Evolutionary conservation across 306 rosid genomes (phyloP).

Genomic region (Coriaria nepalensis): DNA sequence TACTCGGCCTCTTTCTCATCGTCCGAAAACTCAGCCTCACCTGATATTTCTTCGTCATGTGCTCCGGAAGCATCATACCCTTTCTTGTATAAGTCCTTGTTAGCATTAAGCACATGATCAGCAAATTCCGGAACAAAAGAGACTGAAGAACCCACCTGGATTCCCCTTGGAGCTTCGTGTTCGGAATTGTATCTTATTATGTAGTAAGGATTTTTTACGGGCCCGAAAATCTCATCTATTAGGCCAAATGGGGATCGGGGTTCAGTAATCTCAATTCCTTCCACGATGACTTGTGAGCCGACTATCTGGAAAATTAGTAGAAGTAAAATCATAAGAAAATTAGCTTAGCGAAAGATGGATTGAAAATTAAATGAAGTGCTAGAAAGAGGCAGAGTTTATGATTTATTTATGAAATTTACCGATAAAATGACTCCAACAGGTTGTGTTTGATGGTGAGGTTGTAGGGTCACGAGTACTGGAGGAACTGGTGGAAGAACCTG

Average conservation of each 20-base stretch:
- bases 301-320: conserved; percentile 34
- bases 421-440: conserved; percentile 79
- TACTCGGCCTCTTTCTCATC: conserved; percentile 86
- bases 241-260: conserved; percentile 55
- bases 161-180: conserved; percentile 53
- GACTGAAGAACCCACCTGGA: conserved; percentile 35
- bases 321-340: not conserved
- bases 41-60: conserved; percentile 69
- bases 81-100: conserved; percentile 57
- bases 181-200: conserved; percentile 73
- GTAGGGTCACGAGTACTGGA: conserved; percentile 38
- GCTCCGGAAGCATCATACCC: conserved; percentile 92
- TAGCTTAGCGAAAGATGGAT: not conserved
- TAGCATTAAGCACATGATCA: conserved; percentile 44
- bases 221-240: conserved; percentile 90
- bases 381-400: not conserved
- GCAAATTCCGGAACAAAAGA: conserved; percentile 81
- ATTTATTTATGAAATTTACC: conserved; percentile 23
- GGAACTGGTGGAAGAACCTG: conserved; percentile 78
- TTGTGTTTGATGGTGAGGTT: conserved; percentile 50
- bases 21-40: conserved; percentile 76
- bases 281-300: conserved; percentile 66
- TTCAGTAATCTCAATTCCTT: conserved; percentile 67
- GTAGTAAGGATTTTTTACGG: conserved; percentile 74
- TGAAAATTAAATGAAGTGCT: not conserved